Evolutionary conservation across 495 filamentous ascomycete species (phyloP).

Genomic region (Umbilicaria muhlenbergii): DNA sequence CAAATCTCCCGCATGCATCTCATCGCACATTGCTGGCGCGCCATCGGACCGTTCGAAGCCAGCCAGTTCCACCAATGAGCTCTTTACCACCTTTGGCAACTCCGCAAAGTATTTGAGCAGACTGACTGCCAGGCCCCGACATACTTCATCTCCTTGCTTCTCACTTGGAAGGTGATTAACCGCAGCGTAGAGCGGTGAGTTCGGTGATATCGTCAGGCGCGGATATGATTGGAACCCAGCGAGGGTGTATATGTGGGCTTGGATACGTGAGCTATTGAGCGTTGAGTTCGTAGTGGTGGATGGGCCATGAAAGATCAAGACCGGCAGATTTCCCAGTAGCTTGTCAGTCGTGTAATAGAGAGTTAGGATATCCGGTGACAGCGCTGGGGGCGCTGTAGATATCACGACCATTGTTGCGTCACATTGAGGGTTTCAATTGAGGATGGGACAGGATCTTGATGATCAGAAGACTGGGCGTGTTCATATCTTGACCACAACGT

Average conservation of each 20-base stretch:
- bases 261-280: slow-evolving; percentile 76
- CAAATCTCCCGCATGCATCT: slow-evolving; percentile 83
- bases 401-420: slow-evolving; percentile 6
- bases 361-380: slow-evolving; percentile 4
- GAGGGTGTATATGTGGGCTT: slow-evolving; percentile 77
- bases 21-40: slow-evolving; percentile 59
- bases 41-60: slow-evolving; percentile 7
- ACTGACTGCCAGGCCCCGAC: slow-evolving; percentile 76
- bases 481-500: too few relatives aligned
- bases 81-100: slow-evolving; percentile 61
- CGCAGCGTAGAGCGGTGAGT: slow-evolving; percentile 84
- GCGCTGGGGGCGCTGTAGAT: slow-evolving; percentile 4
- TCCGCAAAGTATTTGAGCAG: slow-evolving; percentile 87
- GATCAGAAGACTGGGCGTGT: too few relatives aligned
- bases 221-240: slow-evolving; percentile 79
- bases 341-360: slow-evolving; percentile 11
- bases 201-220: slow-evolving; percentile 81
- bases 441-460: too few relatives aligned
- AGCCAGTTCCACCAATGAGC: slow-evolving; percentile 25
- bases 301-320: slow-evolving; percentile 75
- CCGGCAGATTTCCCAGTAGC: slow-evolving; percentile 19
- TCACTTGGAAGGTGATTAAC: slow-evolving; percentile 86
- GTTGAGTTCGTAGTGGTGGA: slow-evolving; percentile 73
- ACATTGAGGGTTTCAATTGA: too few relatives aligned
- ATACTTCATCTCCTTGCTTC: slow-evolving; percentile 83